Base-by-base conservation (phyloP, 2,329 filamentous ascomycete species). In the Calonectria pseudoturangicola region DNA sequence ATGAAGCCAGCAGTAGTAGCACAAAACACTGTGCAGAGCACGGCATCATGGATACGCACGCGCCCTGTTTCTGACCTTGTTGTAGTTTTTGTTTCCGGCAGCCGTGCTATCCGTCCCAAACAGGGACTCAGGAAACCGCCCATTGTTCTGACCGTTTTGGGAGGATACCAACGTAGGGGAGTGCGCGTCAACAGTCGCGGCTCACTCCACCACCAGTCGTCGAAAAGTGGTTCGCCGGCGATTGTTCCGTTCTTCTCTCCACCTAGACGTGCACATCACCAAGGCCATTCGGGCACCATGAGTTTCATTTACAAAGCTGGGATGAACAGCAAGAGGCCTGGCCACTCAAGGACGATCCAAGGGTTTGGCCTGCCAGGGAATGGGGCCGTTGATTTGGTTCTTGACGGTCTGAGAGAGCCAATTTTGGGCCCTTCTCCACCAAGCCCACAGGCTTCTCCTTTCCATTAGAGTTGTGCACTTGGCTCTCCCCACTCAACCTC, bases 401-500 rank as follows among this genome's bases (percentile, higher is more conserved):
- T 70, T 25, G 16, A 43, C 54, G 47, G 25, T 39, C 54, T 47
- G 64, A 43, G 58, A 41, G 16, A 13, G 28, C 41, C 41, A 48
- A 28, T 62, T 67, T 47, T 33, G 43, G 65, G 41, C 45, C 47
- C 21, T 51, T 56, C 69, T 64, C 69, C 64, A 71, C 69, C 33
- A 56, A 28, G 39, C 50, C 50, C 50, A 66, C 47, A 48, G 43
- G 27, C 28, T 18, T 58, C 41, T 66, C 65, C 71, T 47, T 64
- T 69, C 51, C 66, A 66, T 70, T 73, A 73, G 47, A 73, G 71
- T 70, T 73, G 30, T 66, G 65, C 56, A 70, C 71, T 72, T 69
- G 70, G 66, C 70, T 70, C 33, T 66, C 28, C 39, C 58, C 70
- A 43, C 64, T 62, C 21, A 48, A 48, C 16, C 27, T n/a, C 58